phyloP scores from a whole-genome alignment of 2,329 filamentous ascomycete species.

The Colletotrichum eremochloae region DNA sequence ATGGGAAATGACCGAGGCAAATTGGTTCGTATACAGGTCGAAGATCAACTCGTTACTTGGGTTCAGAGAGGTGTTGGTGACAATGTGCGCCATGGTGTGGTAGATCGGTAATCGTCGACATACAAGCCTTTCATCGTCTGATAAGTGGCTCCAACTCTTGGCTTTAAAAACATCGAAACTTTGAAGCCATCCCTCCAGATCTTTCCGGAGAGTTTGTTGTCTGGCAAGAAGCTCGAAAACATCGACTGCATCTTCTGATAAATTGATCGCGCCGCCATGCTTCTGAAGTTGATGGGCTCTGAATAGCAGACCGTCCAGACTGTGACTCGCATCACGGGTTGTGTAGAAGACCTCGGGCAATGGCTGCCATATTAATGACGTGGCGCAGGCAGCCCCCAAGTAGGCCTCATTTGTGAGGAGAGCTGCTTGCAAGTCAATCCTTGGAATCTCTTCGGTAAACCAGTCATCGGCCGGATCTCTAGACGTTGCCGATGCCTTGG shows the following conservation, averaged over 20 bases:
- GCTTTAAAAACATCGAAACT: slow-evolving; percentile 46
- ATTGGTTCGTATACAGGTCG: slow-evolving; percentile 52
- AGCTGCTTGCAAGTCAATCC: slow-evolving; percentile 48
- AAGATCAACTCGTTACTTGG: slow-evolving; percentile 52
- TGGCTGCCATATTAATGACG: neutral
- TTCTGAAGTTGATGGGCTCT: slow-evolving; percentile 3
- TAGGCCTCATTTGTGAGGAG: slow-evolving; percentile 40
- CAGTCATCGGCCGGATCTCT: slow-evolving; percentile 53
- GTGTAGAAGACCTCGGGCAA: slow-evolving; percentile 7
- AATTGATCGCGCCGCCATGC: neutral
- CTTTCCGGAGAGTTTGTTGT: slow-evolving; percentile 10
- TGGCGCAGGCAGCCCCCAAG: neutral
- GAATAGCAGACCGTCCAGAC: slow-evolving; percentile 13
- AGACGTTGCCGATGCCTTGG: slow-evolving; percentile 21
- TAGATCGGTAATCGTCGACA: slow-evolving; percentile 52
- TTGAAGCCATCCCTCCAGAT: slow-evolving; percentile 44
- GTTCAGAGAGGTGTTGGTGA: slow-evolving; percentile 53
- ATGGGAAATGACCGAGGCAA: slow-evolving; percentile 49
- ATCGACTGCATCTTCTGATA: neutral
- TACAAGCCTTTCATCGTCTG: slow-evolving; percentile 36
- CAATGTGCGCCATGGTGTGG: slow-evolving; percentile 59
- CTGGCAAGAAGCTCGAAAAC: slow-evolving; percentile 8
- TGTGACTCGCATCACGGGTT: slow-evolving; percentile 25
- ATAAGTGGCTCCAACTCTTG: slow-evolving; percentile 32
- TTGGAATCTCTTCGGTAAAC: slow-evolving; percentile 58